Evolutionary conservation across 2,329 filamentous ascomycete species (phyloP), one percentile per base, ranked within the genome.

Genomic region (Lizonia empirigonia): DNA sequence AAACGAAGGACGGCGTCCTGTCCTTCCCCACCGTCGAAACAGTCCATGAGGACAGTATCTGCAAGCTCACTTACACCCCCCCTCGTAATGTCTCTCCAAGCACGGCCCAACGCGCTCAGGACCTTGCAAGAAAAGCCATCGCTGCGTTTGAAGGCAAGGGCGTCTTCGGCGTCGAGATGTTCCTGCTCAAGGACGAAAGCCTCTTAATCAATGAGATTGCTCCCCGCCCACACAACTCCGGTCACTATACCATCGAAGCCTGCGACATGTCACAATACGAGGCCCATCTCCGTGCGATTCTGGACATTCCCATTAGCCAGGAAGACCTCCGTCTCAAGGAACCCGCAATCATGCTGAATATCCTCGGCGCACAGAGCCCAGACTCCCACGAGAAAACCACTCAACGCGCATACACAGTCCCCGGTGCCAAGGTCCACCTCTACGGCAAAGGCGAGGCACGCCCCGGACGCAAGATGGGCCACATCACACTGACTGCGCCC

Each of bases 121-220:
- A 86, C 33, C 80, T 97, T 0, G 94, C 92, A 0, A 84, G 85
- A 61, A 85, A 88, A 50, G 92, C 94, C 9, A 85, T 97, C 18
- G 82, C 83, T 33, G 87, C 85, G 42, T 88, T 99, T 46, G 86
- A 86, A 78, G 94, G 94, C 42, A 88, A 94, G 56, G 94, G 94
- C 58, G 90, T 96, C 24, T 99, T 97, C 73, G 94, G 93, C 0
- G 93, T 97, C 0, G 94, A 99, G 76, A 90, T 97, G 85, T 99
- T 99, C 75, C 76, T 97, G 3, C 82, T 92, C 9, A 77, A 85
- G 39, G 85, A 94, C 63, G 85, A 81, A 51, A 78, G 78, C 1
- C 80, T 96, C 1, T 76, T 95, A 50, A 82, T 97, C 63, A 96
- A 96, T 73, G 91, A 96, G 75, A 88, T 95, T 57, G 90, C 90